Evolutionary conservation across 768 basidiomycete species (phyloP).

Genomic region (Mycena capillaripes): DNA sequence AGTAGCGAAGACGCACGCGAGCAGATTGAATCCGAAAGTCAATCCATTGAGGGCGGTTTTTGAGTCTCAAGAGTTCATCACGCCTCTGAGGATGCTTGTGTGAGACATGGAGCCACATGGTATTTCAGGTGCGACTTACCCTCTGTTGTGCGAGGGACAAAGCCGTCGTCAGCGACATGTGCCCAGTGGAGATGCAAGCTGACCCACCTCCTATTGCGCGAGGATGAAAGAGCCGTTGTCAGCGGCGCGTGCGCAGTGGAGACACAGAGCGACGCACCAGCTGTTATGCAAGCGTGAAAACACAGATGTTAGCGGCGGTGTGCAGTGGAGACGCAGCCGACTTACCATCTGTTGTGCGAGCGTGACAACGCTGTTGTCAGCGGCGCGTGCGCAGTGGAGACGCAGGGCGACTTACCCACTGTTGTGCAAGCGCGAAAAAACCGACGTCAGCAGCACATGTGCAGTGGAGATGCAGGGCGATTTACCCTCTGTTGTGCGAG

Average conservation of each 20-base stretch:
- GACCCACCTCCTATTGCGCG: not conserved
- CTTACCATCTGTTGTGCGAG: not conserved
- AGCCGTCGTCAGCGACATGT: not conserved
- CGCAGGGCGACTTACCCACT: too few relatives aligned
- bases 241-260: not conserved
- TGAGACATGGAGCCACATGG: too few relatives aligned
- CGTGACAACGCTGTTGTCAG: not conserved
- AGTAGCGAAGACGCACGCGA: too few relatives aligned
- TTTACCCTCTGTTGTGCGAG: too few relatives aligned
- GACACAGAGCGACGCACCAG: not conserved
- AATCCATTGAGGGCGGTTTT: too few relatives aligned
- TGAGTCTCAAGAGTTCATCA: too few relatives aligned
- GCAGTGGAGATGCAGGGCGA: too few relatives aligned
- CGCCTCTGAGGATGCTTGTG: too few relatives aligned
- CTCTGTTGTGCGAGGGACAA: not conserved
- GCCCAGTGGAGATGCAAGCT: not conserved
- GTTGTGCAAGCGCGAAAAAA: too few relatives aligned
- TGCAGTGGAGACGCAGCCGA: not conserved
- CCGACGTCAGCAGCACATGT: too few relatives aligned
- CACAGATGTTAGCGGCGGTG: not conserved
- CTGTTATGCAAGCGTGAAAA: not conserved
- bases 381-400: too few relatives aligned
- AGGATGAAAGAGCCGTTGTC: not conserved
- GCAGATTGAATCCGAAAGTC: too few relatives aligned
- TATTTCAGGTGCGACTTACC: not conserved